Evolutionary conservation across 1,139 yeast genomes (phyloP).

Genomic region (Petasospora fabianii): DNA sequence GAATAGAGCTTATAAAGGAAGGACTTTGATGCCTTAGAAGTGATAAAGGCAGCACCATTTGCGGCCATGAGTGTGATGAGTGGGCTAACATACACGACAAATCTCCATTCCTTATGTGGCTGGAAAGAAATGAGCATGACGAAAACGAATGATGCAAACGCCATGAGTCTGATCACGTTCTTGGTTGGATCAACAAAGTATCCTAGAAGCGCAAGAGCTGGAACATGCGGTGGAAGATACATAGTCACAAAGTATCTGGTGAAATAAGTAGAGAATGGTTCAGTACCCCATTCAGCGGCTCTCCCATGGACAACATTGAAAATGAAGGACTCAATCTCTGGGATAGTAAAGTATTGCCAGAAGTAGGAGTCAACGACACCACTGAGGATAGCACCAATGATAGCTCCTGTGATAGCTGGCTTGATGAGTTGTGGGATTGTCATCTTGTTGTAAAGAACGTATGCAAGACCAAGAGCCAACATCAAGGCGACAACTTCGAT

Average conservation of each 20-base stretch:
- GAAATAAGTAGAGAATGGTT: conserved; percentile 70
- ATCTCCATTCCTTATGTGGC: conserved; percentile 96
- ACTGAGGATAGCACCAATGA: conserved; percentile 50
- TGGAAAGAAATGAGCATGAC: conserved; percentile 67
- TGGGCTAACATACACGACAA: conserved; percentile 73
- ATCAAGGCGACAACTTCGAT: conserved; percentile 67
- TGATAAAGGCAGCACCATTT: conserved; percentile 49
- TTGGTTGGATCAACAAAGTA: conserved; percentile 33
- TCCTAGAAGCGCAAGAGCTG: conserved; percentile 39
- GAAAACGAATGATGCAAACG: conserved; percentile 49
- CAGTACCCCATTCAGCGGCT: conserved; percentile 78
- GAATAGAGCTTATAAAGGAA: conserved; percentile 33
- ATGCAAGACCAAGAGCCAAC: conserved; percentile 41
- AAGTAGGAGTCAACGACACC: conserved; percentile 65
- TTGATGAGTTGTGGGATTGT: conserved; percentile 36
- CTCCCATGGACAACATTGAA: conserved; percentile 76
- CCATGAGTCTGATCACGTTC: conserved; percentile 35
- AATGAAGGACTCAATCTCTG: conserved; percentile 69
- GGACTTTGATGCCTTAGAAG: conserved; percentile 34
- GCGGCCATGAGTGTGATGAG: conserved; percentile 64
- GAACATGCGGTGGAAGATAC: conserved; percentile 58
- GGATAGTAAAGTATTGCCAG: conserved; percentile 58
- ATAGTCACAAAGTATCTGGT: conserved; percentile 51
- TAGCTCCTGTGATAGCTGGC: conserved; percentile 49
- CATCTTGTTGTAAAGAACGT: conserved; percentile 43